Evolutionary conservation across 1,139 yeast species (phyloP), one percentile per base, ranked within the genome.

Genomic region (Suhomyces anneliseae): DNA sequence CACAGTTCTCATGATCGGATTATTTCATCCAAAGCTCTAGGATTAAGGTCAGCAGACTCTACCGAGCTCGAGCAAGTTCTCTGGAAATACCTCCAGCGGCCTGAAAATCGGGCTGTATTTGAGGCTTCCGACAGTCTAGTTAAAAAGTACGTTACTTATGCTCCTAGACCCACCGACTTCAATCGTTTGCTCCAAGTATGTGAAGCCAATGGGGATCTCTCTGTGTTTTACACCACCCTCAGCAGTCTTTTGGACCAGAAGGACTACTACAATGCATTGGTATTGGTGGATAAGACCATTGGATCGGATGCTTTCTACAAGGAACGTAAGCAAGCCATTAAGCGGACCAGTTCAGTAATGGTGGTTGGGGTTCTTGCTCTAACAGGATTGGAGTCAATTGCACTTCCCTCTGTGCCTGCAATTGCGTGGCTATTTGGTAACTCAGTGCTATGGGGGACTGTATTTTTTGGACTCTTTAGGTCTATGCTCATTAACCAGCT

Each of bases 241-340:
- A 57, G 57, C 27, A 39, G 54, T 8, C 54, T 73, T 8, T 56
- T 74, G 5, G 54, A 53, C 4, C 52, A 58, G n/a, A 66, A 66
- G 40, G 78, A 74, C 52, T 74, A 72, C 54, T 55, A 58, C 39
- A 65, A 64, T 39, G 58, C 70, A 35, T 66, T 72, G 50, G 60
- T 61, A 41, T 52, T 74, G 24, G 50, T 74, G 4, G 74, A 72
- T 38, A 35, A 39, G 12, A 68, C 72, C n/a, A 40, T 54, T 10
- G 51, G 48, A 1, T 48, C 55, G 3, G 7, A n/a, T 3, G n/a
- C 32, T 2, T 47, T 33, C 26, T 34, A 36, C 7, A 6, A 15
- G 4, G 7, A 12, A n/a, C 48, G 40, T 15, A 42, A 11, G 11
- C 32, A 26, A 7, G 27, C 31, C 8, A 7, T 26, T 7, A 40